phyloP scores from a whole-genome alignment of 2,329 filamentous ascomycete genomes.

The Cordyceps cateniannulata region DNA sequence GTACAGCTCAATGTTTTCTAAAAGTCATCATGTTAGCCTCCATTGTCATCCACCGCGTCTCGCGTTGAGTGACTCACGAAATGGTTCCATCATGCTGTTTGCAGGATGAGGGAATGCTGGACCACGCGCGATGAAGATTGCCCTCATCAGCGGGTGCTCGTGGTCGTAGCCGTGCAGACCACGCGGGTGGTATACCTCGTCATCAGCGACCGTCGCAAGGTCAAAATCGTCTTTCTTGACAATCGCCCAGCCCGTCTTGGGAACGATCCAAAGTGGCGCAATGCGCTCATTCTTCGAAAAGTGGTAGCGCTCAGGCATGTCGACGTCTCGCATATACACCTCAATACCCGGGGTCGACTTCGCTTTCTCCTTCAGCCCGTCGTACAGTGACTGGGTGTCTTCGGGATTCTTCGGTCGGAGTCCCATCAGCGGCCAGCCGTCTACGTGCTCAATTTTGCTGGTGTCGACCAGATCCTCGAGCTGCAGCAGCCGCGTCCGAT shows the following conservation, averaged over 20 bases:
- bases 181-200: conserved; percentile 65
- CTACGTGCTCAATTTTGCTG: conserved; percentile 69
- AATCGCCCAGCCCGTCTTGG: conserved; percentile 88
- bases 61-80: conserved; percentile 60
- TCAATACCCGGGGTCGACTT: conserved; percentile 65
- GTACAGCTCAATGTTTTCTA: conserved; percentile 92
- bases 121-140: conserved; percentile 87
- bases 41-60: background rate
- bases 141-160: conserved; percentile 89
- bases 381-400: conserved; percentile 63
- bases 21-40: background rate
- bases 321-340: conserved; percentile 75
- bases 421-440: conserved; percentile 92
- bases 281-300: conserved; percentile 85
- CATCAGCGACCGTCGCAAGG: conserved; percentile 55
- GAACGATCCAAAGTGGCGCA: conserved; percentile 89
- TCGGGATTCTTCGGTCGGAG: conserved; percentile 68
- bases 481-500: conserved; percentile 72
- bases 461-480: conserved; percentile 83
- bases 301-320: conserved; percentile 92
- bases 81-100: conserved; percentile 71
- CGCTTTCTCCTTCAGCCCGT: conserved; percentile 49
- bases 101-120: conserved; percentile 84
- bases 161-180: conserved; percentile 95
- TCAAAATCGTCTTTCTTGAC: conserved; percentile 76